Conservation (phyloP, 2,329 filamentous ascomycete species). For the Hymenoscyphus linearis region DNA sequence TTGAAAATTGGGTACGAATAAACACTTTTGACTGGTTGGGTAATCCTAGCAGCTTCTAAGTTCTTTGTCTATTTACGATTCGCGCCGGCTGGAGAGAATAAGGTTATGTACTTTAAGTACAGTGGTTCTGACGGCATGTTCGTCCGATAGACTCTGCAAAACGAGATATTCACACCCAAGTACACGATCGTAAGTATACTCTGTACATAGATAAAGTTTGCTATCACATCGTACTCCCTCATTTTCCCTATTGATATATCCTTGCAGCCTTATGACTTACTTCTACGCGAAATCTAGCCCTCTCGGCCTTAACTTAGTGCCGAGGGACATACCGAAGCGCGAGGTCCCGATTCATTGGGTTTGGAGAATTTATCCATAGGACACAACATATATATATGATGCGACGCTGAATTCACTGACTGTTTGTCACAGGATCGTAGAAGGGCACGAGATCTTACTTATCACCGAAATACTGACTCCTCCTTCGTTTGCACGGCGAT, state of each 20-base stretch:
- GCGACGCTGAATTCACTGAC: neutral
- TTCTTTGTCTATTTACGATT: too few relatives aligned
- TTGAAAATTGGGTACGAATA: too few relatives aligned
- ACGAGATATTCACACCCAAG: neutral
- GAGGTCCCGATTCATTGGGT: neutral
- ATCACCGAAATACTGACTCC: neutral
- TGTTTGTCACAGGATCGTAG: neutral
- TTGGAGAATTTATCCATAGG: neutral
- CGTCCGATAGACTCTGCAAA: too few relatives aligned
- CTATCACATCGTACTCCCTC: neutral
- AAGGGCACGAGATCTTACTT: neutral
- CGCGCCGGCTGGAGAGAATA: too few relatives aligned
- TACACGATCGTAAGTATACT: neutral
- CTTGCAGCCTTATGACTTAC: neutral
- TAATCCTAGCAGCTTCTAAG: too few relatives aligned
- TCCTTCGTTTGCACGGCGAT: neutral
- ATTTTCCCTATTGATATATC: neutral
- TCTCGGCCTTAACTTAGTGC: conserved; percentile 4
- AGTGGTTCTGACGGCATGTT: too few relatives aligned
- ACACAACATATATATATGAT: neutral
- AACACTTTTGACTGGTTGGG: too few relatives aligned
- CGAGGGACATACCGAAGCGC: conserved; percentile 1
- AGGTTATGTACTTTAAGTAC: too few relatives aligned
- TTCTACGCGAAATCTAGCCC: neutral
- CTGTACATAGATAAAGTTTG: neutral